A percentile compares a stretch with the other conserved stretches of the same genome.
These are phyloP conservation scores for Cadophora sp. DNA, from an alignment of 2,329 filamentous ascomycete genomes.

Conservation along the genomic window DNA sequence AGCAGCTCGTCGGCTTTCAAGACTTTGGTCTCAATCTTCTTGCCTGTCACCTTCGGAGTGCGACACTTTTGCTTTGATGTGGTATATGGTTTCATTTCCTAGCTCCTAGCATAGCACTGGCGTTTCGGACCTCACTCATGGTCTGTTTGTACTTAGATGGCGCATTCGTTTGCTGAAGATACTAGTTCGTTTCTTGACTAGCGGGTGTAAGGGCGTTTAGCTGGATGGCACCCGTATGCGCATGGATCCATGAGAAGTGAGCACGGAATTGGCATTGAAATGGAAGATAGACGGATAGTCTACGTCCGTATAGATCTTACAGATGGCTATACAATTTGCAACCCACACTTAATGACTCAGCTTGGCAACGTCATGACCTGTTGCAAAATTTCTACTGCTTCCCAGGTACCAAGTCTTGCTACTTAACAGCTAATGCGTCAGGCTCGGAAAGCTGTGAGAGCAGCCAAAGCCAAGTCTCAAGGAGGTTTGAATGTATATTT, in stretches of 20 bases:
- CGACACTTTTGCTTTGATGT: background rate
- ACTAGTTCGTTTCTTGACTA: slow-evolving; percentile 4
- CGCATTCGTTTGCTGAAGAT: slow-evolving; percentile 7
- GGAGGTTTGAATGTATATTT: too few species aligned
- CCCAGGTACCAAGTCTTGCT: too few species aligned
- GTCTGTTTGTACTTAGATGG: slow-evolving; percentile 19
- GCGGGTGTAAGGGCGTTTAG: slow-evolving; percentile 5
- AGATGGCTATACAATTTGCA: background rate
- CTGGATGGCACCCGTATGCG: background rate
- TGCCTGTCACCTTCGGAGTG: background rate
- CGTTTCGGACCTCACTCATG: slow-evolving; percentile 22
- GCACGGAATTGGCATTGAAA: background rate
- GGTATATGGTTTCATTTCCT: background rate
- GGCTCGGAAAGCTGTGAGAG: too few species aligned
- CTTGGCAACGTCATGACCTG: too few species aligned
- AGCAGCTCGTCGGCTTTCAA: background rate
- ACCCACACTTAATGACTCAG: too few species aligned
- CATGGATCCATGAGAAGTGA: background rate
- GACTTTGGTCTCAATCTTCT: background rate
- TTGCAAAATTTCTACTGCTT: too few species aligned
- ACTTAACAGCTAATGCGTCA: too few species aligned
- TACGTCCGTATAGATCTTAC: background rate
- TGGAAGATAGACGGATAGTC: background rate
- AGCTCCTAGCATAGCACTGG: slow-evolving; percentile 29
- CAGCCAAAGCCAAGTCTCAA: too few species aligned